Evolutionary conservation across 805 yeast species (phyloP), one percentile per base, ranked within the genome.

Genomic region (Blastobotrys americana): DNA sequence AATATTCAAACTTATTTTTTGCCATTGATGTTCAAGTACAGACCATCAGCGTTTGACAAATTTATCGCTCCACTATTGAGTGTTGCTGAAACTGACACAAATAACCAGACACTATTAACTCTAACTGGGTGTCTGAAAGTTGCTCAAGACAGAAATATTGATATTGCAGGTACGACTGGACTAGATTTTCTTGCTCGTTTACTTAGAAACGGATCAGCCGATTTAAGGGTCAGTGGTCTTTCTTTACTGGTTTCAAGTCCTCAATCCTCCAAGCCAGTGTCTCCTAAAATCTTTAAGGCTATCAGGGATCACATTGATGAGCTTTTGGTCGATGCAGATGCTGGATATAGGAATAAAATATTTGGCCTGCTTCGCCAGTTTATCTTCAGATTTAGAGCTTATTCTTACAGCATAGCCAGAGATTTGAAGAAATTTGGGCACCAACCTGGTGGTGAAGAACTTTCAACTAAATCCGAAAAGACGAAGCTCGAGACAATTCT

Each of bases 301-400:
- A 51, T 88, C 0, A 53, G 61, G 33, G 57, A 66, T 0, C 63
- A 72, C 23, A 55, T 81, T 3, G 74, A 73, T 23, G 63, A 72
- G 3, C 70, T 80, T 49, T 72, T 82, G 46, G 68, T 73, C n/a
- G 94, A 84, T 47, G 68, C 74, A 16, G 78, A 81, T 45, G 70
- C 85, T 13, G 89, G 83, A 48, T 69, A 76, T 1, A 69, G 96
- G 56, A 80, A 80, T 50, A 79, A 76, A 38, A 77, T 84, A 42
- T 68, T 70, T 21, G 78, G 90, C 2, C 56, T 76, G 15, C 62
- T 88, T 45, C 73, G 81, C 44, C 77, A 72, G 45, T 80, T 88
- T 50, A 57, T 86, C 9, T 60, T 71, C 22, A 69, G 96, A 52
- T 61, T 84, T 15, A 72, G 84, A 51, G 93, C 82, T 43, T 83